Percentiles rank a stretch among this genome's conserved stretches.
phyloP scores from a whole-genome alignment of 2,329 filamentous ascomycete species.

The Exophiala bonariae region DNA sequence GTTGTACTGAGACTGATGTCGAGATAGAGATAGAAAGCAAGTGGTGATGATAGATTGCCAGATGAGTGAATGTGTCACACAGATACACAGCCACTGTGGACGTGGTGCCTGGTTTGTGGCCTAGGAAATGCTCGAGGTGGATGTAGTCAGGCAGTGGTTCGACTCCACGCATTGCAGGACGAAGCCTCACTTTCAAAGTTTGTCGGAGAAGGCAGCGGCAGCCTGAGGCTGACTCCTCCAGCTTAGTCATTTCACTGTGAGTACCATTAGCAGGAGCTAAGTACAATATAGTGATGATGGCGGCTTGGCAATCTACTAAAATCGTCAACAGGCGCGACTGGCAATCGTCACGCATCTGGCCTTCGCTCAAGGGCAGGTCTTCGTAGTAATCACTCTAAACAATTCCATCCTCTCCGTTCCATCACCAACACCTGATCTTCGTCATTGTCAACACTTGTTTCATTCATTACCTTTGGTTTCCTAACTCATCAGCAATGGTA shows the following conservation, averaged over 20 bases:
- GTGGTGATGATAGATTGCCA: neutral
- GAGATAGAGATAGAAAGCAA: neutral
- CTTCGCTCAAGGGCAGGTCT: neutral
- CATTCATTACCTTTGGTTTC: neutral
- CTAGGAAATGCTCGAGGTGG: constrained; percentile 1
- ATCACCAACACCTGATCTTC: neutral
- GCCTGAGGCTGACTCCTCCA: neutral
- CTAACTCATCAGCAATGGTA: constrained; percentile 26
- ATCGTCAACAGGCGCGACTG: constrained; percentile 11
- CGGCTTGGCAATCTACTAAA: neutral
- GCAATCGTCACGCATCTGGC: constrained; percentile 15
- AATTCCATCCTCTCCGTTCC: neutral
- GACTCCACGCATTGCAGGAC: no score
- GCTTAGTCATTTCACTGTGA: no score
- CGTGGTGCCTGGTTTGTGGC: constrained; percentile 21
- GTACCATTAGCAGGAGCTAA: no score
- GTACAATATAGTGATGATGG: neutral
- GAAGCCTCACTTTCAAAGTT: no score
- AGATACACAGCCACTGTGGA: constrained; percentile 13
- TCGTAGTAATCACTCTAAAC: constrained; percentile 9
- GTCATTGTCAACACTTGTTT: neutral
- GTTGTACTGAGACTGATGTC: neutral
- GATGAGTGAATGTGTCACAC: constrained; percentile 11
- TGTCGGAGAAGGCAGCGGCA: neutral
- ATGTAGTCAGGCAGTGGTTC: neutral